Evolutionary conservation across 208 protist genomes (phyloP), one percentile per base, ranked within the genome.

Genomic region (Wallacemonas rigidus): DNA sequence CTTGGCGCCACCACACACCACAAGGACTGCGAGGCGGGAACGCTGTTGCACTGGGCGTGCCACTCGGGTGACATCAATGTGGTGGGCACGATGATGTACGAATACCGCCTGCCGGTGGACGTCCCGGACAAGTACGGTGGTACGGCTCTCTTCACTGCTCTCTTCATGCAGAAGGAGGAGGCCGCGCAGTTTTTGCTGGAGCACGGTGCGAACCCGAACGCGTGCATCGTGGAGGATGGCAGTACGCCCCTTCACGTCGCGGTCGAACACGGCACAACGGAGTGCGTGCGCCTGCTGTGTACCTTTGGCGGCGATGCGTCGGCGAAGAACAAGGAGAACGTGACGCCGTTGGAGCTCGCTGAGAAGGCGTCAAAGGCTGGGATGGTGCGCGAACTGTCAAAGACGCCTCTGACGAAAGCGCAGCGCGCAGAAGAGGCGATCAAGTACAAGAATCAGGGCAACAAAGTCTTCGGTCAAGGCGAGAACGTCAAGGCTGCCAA

Each of bases 401-500:
- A 92, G 76, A 64, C 74, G 39, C 71, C 80, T 44, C 44, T 84
- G 45, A 69, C 79, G 7, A 67, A 62, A 41, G 82, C 72, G 69
- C 79, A 87, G 45, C 79, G 85, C 39, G 80, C 64, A 3, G 89
- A 83, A 3, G 89, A 93, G 62, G 86, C 90, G 3, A 68, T 48
- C 2, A 79, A 82, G 4, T 90, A 91, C 79, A 97, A 97, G 84
- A 77, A 81, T 6, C 91, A 97, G 73, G 94, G 94, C 55, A 96
- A 97, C 77, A 95, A 95, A 58, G 89, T 93, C 1, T 97, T 97
- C 54, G 83, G 77, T 60, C 75, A 75, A 7, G 88, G 90, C 17
- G 91, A 97, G 76, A 94, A 93, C 65, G 86, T 94, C 1, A 97
- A 97, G 79, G 94, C 94, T 14, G 86, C 89, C 9, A 95, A 95